Conservation (phyloP, 2,329 filamentous ascomycete species). For the Claviceps paspali region DNA sequence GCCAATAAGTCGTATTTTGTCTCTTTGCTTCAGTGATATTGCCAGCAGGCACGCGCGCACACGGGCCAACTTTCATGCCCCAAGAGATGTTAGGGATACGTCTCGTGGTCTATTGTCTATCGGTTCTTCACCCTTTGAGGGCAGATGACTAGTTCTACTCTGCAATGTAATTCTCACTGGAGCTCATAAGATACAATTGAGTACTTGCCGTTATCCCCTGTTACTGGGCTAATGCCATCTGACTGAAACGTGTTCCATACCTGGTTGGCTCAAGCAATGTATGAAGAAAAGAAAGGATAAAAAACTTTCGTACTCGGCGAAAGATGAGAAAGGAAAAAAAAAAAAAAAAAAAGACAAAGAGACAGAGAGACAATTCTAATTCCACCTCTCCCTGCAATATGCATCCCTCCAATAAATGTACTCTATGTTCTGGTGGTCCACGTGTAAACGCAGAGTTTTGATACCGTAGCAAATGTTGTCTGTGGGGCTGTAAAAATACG, state of each 20-base stretch:
- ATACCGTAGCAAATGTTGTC: slow-evolving; percentile 1
- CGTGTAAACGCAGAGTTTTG: neutral
- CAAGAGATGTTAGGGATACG: slow-evolving; percentile 2
- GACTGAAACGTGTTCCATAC: neutral
- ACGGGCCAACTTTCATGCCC: too few species aligned
- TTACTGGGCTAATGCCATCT: neutral
- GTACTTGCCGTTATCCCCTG: neutral
- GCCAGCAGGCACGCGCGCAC: too few species aligned
- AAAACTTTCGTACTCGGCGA: neutral
- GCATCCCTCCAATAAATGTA: slow-evolving; percentile 1
- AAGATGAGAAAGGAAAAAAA: slow-evolving; percentile 2
- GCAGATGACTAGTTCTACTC: slow-evolving; percentile 7
- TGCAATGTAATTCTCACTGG: slow-evolving; percentile 5
- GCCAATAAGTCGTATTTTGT: too few species aligned
- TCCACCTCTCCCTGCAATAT: slow-evolving; percentile 2
- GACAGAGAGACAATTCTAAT: neutral
- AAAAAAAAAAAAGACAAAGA: slow-evolving; percentile 1
- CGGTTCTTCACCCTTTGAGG: slow-evolving; percentile 4
- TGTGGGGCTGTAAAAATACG: slow-evolving; percentile 2
- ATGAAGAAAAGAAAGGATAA: neutral
- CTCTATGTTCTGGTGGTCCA: neutral
- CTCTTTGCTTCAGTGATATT: neutral
- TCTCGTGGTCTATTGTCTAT: slow-evolving; percentile 7
- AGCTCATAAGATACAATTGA: slow-evolving; percentile 6
- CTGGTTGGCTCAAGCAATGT: slow-evolving; percentile 3